A percentile compares a stretch with the other conserved stretches of the same genome.
Conservation (phyloP, 768 basidiomycete genomes). For the Russula ochroleuca region DNA sequence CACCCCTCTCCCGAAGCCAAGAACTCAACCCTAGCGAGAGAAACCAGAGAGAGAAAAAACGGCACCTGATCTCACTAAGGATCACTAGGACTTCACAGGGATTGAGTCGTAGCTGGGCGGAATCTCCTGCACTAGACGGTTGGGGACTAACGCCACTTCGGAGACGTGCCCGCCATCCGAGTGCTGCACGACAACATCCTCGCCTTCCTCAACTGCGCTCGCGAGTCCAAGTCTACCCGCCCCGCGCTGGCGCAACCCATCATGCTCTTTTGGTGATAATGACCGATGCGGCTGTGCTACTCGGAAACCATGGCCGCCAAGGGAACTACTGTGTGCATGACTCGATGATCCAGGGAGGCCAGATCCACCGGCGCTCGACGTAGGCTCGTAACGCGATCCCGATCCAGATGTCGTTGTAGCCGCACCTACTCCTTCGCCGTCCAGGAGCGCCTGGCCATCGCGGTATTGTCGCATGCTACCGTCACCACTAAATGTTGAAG, state of each 20-base stretch:
- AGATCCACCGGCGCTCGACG: constrained; percentile 5
- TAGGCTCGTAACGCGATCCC: constrained; percentile 26
- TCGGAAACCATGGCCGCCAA: not conserved
- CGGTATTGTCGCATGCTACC: constrained; percentile 33
- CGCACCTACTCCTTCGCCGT: constrained; percentile 21
- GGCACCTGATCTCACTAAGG: not conserved
- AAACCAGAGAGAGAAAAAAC: not conserved
- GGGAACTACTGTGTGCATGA: not conserved
- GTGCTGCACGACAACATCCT: constrained; percentile 31
- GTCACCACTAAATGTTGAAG: no score
- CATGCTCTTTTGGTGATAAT: constrained; percentile 32
- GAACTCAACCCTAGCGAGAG: not conserved
- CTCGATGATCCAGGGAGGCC: no score
- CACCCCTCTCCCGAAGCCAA: no score
- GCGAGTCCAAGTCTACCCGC: constrained; percentile 28
- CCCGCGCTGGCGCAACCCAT: constrained; percentile 29
- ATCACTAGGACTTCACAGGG: not conserved
- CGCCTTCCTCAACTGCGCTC: constrained; percentile 25
- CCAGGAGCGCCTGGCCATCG: constrained; percentile 29
- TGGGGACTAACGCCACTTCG: constrained; percentile 12
- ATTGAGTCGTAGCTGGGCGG: constrained; percentile 15
- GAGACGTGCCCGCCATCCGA: constrained; percentile 31
- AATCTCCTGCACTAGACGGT: constrained; percentile 29
- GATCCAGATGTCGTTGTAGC: constrained; percentile 28
- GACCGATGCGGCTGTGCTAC: constrained; percentile 21